A percentile compares a stretch with the other conserved stretches of the same genome.
These are phyloP conservation scores for Paramecium bursaria DNA, from an alignment of 73 alveolate genomes.

Conservation along the genomic window DNA sequence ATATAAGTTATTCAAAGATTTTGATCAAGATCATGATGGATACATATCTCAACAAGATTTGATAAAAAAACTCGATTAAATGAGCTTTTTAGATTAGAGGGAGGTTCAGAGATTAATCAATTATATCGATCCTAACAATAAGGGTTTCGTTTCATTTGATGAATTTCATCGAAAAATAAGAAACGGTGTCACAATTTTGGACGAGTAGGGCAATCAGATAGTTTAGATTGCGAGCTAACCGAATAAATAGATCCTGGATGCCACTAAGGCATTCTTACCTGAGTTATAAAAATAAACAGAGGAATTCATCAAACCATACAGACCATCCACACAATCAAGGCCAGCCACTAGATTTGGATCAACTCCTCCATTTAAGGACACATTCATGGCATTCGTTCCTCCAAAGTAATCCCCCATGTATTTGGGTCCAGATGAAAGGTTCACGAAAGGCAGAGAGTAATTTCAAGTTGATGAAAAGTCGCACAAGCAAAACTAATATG, in stretches of 20 bases:
- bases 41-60: constrained; percentile 69
- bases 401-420: constrained; percentile 60
- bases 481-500: not conserved
- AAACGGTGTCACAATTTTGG: constrained; percentile 61
- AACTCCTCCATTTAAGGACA: constrained; percentile 71
- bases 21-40: constrained; percentile 76
- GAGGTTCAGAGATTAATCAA: constrained; percentile 55
- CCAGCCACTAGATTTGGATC: constrained; percentile 74
- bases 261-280: constrained; percentile 48
- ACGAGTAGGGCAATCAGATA: constrained; percentile 58
- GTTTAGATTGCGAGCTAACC: constrained; percentile 65
- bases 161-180: constrained; percentile 68
- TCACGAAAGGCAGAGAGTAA: constrained; percentile 16
- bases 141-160: constrained; percentile 68
- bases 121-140: constrained; percentile 69
- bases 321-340: constrained; percentile 54
- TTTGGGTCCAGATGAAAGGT: constrained; percentile 43
- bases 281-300: constrained; percentile 43
- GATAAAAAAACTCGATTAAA: constrained; percentile 57
- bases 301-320: constrained; percentile 50
- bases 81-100: constrained; percentile 37
- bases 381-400: constrained; percentile 59
- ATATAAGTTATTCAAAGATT: constrained; percentile 62
- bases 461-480: not conserved
- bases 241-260: not conserved